Base-by-base conservation (phyloP, 2,329 filamentous ascomycete genomes). In the Chrysoporthe austroafricana region DNA sequence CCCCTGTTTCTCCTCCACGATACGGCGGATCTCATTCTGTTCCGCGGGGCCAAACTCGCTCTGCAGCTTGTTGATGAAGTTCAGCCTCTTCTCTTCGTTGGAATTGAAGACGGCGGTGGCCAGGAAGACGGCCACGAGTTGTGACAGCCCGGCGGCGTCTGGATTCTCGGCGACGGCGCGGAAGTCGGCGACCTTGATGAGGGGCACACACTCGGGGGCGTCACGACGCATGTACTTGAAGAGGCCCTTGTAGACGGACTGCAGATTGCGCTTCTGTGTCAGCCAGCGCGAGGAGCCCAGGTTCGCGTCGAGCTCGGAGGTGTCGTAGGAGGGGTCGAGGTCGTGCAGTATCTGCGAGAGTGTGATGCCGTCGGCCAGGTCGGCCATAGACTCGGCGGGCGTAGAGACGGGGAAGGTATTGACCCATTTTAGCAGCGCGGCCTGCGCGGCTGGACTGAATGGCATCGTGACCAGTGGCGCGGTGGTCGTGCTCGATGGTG, bases 211-310 rank as follows among this genome's bases (percentile, higher is more conserved):
- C 52, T 84, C 83, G 2, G 81, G 78, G 70, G 84, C 83, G 64
- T 85, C 78, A 61, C 83, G 81, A 63, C 85, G 83, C 66, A 88
- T 84, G 73, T 87, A 88, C 76, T 97, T 97, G 3, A 96, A 94
- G 2, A 99, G 83, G 13, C 87, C 82, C 77, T 98, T 98, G 69
- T 98, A 86, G 26, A 96, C 89, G 1, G 93, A 91, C 77, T 99
- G 97, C 3, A 96, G 93, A 75, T 99, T 96, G 62, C 96, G 90
- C 21, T 93, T 89, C 80, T 97, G 97, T 83, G 81, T 79, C 67
- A 85, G 75, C 73, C 83, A 82, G 69, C 79, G 76, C 60, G 80
- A 79, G 42, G 79, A 77, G 63, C 80, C 77, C 59, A 79, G 76
- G 69, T 77, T 82, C 59, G 80, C 78, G 66, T 86, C 82, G 66